These are phyloP conservation scores for Neurospora sp. DNA, from an alignment of 2,329 filamentous ascomycete species.

Conservation along the genomic window DNA sequence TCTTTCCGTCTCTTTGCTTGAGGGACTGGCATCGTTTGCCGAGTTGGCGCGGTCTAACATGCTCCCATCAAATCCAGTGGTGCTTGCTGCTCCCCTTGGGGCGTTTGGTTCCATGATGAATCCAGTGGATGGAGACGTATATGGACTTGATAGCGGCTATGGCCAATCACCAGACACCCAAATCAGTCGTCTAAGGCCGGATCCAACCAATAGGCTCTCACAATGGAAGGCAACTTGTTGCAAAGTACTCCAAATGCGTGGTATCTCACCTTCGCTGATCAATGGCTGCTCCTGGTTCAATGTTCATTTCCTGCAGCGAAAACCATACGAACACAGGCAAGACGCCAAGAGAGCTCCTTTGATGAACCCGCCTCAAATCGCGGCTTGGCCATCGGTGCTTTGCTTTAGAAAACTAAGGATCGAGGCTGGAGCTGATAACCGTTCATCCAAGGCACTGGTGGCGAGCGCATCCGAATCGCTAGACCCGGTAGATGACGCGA, in stretches of 20 bases:
- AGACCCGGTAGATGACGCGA: conserved; percentile 39
- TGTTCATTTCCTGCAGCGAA: conserved; percentile 37
- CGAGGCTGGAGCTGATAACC: conserved; percentile 17
- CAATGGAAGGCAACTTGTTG: conserved; percentile 42
- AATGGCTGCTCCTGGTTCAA: conserved; percentile 40
- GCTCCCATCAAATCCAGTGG: conserved; percentile 31
- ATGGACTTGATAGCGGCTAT: conserved; percentile 26
- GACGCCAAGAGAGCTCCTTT: conserved; percentile 32
- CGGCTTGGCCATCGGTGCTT: conserved; percentile 42
- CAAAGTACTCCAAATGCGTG: conserved; percentile 39
- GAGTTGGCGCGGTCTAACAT: conserved; percentile 31
- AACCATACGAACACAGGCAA: conserved; percentile 29
- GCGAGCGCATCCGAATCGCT: conserved; percentile 31
- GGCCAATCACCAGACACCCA: conserved; percentile 46
- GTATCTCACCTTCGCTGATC: conserved; percentile 34
- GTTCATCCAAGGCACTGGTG: conserved; percentile 29
- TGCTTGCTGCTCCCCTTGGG: conserved; percentile 47
- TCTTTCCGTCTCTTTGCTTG: conserved; percentile 36
- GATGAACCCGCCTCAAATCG: conserved; percentile 26
- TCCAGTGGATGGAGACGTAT: conserved; percentile 24
- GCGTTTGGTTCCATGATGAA: conserved; percentile 33
- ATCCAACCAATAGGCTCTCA: conserved; percentile 30
- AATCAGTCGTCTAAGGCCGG: conserved; percentile 30
- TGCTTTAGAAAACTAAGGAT: conserved; percentile 24
- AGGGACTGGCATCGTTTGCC: conserved; percentile 36